Base-by-base conservation (phyloP, 495 filamentous ascomycete species). In the Penicillium roqueforti region DNA sequence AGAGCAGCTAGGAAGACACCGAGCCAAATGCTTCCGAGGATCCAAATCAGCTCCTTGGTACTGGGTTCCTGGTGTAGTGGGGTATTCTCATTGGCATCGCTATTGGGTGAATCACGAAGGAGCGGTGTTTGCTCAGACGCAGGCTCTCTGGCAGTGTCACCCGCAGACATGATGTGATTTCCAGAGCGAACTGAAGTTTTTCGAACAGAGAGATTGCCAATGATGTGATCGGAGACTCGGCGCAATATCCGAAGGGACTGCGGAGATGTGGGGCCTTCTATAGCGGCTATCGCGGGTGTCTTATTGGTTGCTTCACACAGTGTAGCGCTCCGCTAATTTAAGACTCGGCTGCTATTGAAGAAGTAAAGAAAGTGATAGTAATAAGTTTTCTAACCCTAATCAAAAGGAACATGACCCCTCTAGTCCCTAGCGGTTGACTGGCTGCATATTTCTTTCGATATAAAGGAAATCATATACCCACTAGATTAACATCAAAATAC, bases 1-100 rank as follows among this genome's bases (percentile, higher is more conserved):
- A 93, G 68, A 13, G 91, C 90, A 34, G 88, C 87, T 1, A 95
- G 79, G 62, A 95, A 95, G 4, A 91, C 88, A 23, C 91, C 89
- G 3, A 92, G 60, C 82, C 87, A 91, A 31, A 86, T 72, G 57
- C 72, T 74, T 5, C 68, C 58, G 47, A 81, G 59, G 28, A 79
- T 69, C 13, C 77, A 16, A 13, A 78, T 60, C 46, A 80, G 49
- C 54, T 77, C 63, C 19, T 63, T 71, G 3, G 73, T 77, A 26
- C 60, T 74, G 41, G 66, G 66, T 53, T 80, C 76, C 42, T 72
- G 58, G 1, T 68, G 69, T 38, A 57, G 60, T 25, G 65, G 56
- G 11, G 56, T 49, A 1, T 66, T 60, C 28, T 59, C 26, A 49
- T 31, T 43, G 60, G 51, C 44, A 50, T 63, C 32, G 58, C 51